A percentile compares a stretch with the other conserved stretches of the same genome.
Evolutionary conservation across 805 yeast species (phyloP).

Genomic region (Lipomyces yamanashiensis): DNA sequence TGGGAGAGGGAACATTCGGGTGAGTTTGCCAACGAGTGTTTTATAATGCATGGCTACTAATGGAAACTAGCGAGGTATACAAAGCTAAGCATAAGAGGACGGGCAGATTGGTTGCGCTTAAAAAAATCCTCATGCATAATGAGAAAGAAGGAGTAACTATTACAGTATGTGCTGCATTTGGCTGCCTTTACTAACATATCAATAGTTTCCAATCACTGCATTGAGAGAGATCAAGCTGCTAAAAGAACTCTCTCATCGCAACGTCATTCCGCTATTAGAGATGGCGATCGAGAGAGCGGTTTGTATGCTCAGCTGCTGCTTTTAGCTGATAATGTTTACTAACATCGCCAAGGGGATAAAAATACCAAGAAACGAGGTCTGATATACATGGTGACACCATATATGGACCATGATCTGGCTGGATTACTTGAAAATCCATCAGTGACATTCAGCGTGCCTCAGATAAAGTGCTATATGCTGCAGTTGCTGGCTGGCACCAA

Average conservation of each 20-base stretch:
- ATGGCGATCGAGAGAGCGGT: conserved; percentile 62
- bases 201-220: conserved; percentile 86
- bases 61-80: conserved; percentile 66
- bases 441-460: conserved; percentile 62
- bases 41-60: neutral
- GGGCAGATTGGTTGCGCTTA: conserved; percentile 76
- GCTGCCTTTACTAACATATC: conserved; percentile 26
- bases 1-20: conserved; percentile 89
- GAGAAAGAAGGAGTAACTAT: conserved; percentile 59
- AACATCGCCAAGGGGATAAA: conserved; percentile 37
- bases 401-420: conserved; percentile 88
- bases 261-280: conserved; percentile 77
- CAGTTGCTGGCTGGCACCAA: conserved; percentile 82
- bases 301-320: conserved; percentile 10
- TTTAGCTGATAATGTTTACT: neutral
- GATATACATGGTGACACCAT: conserved; percentile 88
- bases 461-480: conserved; percentile 79
- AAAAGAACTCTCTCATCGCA: conserved; percentile 68
- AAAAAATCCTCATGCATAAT: conserved; percentile 77
- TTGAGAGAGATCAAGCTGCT: conserved; percentile 86
- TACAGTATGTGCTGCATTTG: too few species aligned
- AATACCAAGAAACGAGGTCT: conserved; percentile 43
- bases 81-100: conserved; percentile 66
- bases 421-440: conserved; percentile 84
- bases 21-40: conserved; percentile 23